Base-by-base conservation (phyloP, 805 yeast genomes). In the Candida oleophila region DNA sequence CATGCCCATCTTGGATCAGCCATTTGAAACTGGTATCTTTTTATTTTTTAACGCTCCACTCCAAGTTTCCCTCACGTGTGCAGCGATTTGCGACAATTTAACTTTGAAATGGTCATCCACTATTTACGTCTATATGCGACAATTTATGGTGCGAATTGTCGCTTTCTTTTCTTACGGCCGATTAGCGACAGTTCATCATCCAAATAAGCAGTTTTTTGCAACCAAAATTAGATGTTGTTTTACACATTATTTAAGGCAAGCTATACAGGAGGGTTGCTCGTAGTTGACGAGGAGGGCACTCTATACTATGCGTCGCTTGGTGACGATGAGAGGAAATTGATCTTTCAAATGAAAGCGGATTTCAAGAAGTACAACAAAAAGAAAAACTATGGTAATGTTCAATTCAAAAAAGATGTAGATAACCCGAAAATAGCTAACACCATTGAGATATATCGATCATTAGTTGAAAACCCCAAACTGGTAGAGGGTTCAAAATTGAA, bases 291-390 rank as follows among this genome's bases (percentile, higher is more conserved):
- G 15, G 22, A 34, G 1, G 64, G 64, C 0, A 37, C 32, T 3
- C 14, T 61, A 4, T 56, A 49, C 41, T 61, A 61, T 52, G 54
- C 59, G 43, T 53, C 64, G 9, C 37, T 60, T 11, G 62, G 62
- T 1, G 32, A 47, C 9, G 25, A 39, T 21, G 39, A 50, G 7
- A 18, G 42, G 2, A 14, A 8, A 3, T 38, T 51, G 28, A 22
- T 49, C 7, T 41, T 41, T 14, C 22, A 39, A 7, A 44, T 58
- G 51, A 38, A 46, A 2, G 38, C 43, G 33, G 57, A 52, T 42
- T 59, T 59, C 32, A 30, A 41, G 5, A 21, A n/a, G 8, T 20
- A 14, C 37, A 34, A 36, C 39, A 22, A 38, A 36, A 25, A 41
- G 32, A 25, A 32, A 41, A 4, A 43, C 22, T 21, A 28, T 46